Percentiles rank a stretch among this genome's conserved stretches.
Evolutionary conservation across 768 basidiomycete genomes (phyloP).

Genomic region (Tricholoma hemisulphureum): DNA sequence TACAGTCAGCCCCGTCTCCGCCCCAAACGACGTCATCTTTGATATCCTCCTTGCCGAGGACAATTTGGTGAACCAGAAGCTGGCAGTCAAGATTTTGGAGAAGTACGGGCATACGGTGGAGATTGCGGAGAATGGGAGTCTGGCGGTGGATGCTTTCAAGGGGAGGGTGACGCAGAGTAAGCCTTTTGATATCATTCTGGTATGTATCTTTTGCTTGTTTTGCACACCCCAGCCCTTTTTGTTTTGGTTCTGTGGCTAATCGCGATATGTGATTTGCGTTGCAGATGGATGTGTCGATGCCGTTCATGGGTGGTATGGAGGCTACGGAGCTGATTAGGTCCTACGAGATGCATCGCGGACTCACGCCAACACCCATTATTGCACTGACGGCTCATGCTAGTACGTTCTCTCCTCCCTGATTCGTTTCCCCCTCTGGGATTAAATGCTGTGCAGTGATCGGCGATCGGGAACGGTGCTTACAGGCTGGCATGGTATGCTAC

Average conservation of each 20-base stretch:
- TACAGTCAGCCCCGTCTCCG: constrained; percentile 84
- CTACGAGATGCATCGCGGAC: constrained; percentile 41
- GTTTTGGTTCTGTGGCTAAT: no score
- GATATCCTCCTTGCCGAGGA: constrained; percentile 97
- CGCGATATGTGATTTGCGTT: no score
- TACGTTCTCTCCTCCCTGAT: constrained; percentile 40
- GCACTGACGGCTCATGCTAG: constrained; percentile 97
- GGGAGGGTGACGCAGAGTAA: constrained; percentile 63
- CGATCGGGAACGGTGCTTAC: constrained; percentile 48
- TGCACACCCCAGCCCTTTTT: not conserved
- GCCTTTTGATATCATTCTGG: constrained; percentile 90
- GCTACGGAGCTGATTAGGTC: constrained; percentile 90
- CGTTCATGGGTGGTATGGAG: constrained; percentile 98
- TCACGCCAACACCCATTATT: constrained; percentile 84
- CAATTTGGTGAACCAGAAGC: constrained; percentile 92
- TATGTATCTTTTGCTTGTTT: constrained; percentile 37
- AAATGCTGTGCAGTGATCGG: constrained; percentile 69
- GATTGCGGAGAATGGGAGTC: constrained; percentile 94
- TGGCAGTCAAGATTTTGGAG: constrained; percentile 95
- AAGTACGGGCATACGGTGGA: constrained; percentile 95
- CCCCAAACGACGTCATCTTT: constrained; percentile 82
- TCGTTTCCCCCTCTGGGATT: not conserved
- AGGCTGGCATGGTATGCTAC: constrained; percentile 44
- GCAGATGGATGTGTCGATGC: constrained; percentile 99
- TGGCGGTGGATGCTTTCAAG: constrained; percentile 92